Evolutionary conservation across 2,329 filamentous ascomycete genomes (phyloP), one percentile per base, ranked within the genome.

Genomic region (Ascochyta koolunga): DNA sequence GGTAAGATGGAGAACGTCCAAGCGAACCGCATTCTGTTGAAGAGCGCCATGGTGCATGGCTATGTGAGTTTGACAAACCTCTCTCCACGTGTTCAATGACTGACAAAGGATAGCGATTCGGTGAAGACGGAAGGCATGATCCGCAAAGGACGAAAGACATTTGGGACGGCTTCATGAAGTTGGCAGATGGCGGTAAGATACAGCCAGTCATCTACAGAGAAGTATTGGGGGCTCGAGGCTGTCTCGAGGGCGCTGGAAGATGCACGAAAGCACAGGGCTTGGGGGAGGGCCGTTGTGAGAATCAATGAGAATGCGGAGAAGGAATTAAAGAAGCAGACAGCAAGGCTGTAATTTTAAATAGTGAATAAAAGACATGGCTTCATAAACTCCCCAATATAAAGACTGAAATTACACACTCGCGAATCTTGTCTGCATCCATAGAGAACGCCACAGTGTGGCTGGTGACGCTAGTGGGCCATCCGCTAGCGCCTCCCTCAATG

Each of bases 221-320:
- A 69, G 8, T 87, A 84, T 58, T 49, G 65, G 16, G 83, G 83
- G 0, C 69, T 87, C 11, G 76, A 79, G 38, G 77, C 77, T 52
- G 77, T 85, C 1, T 74, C 77, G 0, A 65, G 68, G 15, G 84
- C 83, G 5, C 70, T 87, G 61, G 71, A 77, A 35, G 83, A 85
- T 58, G 70, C 86, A 16, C 74, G 75, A 3, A 66, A 72, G 7
- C 75, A 81, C 32, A 83, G 78, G 61, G 75, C 83, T 9, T 83
- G 79, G 74, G 84, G 83, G 2, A 85, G 86, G 61, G 81, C 83
- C 5, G 76, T 86, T 0, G 69, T 86, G n/a, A 75, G 71, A 36
- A 69, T 82, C 16, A 65, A 66, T 16, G 65, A 65, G 7, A 63
- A 68, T 7, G 64, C 63, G 16, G 62, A 64, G 27, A 51, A 41